Percentiles rank a stretch among this genome's conserved stretches.
Conservation (phyloP, 106 monocot species). For the Amphibolis antarctica region DNA sequence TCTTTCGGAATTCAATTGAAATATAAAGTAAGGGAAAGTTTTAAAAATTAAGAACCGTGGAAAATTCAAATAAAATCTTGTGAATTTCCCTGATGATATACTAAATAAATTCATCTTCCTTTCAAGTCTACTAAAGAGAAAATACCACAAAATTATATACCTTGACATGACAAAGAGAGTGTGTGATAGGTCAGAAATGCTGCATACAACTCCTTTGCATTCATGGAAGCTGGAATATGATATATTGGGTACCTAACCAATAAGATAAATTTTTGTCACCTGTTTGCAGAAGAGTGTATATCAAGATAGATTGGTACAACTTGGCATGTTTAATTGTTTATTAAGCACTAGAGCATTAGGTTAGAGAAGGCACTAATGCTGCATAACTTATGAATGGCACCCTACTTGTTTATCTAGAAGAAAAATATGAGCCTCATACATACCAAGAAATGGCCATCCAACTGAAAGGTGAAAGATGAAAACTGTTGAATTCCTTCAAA, state of each 20-base stretch:
- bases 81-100: neutral
- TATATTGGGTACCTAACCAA: slow-evolving; percentile 52
- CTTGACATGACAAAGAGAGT: slow-evolving; percentile 37
- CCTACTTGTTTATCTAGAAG: neutral
- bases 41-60: no score
- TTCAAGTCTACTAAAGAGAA: no score
- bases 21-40: no score
- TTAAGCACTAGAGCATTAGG: no score
- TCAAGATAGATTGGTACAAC: neutral
- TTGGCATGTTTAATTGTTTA: neutral
- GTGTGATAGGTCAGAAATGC: slow-evolving; percentile 61
- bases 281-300: no score
- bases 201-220: slow-evolving; percentile 30
- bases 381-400: neutral
- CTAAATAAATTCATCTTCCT: no score
- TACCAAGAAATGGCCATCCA: slow-evolving; percentile 98
- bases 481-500: slow-evolving; percentile 49
- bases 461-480: slow-evolving; percentile 80
- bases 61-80: neutral
- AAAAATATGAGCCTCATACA: neutral
- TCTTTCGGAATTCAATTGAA: no score
- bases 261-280: neutral
- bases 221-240: slow-evolving; percentile 33
- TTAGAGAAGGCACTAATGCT: neutral
- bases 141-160: slow-evolving; percentile 11